Conservation (phyloP, 2,329 filamentous ascomycete species). For the Penicillium olsonii region DNA sequence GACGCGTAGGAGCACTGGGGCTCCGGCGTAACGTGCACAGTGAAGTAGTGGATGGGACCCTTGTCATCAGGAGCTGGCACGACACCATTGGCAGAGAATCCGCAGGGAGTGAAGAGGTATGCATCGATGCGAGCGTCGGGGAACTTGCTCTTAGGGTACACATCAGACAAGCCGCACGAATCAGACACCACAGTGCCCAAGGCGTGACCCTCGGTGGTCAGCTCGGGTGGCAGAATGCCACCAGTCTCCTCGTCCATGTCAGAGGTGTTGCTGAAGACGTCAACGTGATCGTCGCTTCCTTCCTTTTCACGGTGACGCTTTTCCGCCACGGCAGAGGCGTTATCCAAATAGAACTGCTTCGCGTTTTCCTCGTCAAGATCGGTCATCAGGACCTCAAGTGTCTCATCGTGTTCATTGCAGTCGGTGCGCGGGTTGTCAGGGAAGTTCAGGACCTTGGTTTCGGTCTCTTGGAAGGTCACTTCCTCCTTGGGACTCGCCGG, state of each 20-base stretch:
- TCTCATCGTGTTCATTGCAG: conserved; percentile 48
- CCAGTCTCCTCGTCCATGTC: conserved; percentile 58
- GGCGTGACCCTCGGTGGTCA: conserved; percentile 91
- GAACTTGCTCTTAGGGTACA: conserved; percentile 84
- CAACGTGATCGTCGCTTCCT: conserved; percentile 53
- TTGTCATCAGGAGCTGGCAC: conserved; percentile 71
- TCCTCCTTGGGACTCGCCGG: conserved; percentile 69
- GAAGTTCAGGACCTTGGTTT: conserved; percentile 61
- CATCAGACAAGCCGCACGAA: conserved; percentile 79
- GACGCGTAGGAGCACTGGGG: conserved; percentile 96
- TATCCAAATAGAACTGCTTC: conserved; percentile 69
- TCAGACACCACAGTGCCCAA: conserved; percentile 92
- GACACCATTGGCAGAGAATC: conserved; percentile 96
- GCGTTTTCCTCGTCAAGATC: conserved; percentile 67
- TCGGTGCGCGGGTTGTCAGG: conserved; percentile 41
- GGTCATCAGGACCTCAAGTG: conserved; percentile 67
- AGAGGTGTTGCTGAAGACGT: conserved; percentile 78
- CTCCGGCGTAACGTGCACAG: conserved; percentile 96
- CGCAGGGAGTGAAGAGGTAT: conserved; percentile 94
- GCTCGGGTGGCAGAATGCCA: conserved; percentile 64
- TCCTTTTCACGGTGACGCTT: conserved; percentile 72
- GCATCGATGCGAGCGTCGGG: conserved; percentile 92
- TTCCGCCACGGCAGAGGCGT: conserved; percentile 88
- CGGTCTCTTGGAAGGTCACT: conserved; percentile 53
- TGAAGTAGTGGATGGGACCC: conserved; percentile 83